Evolutionary conservation across 176 grass and related monocot genomes (phyloP).

Genomic region (Panicum miliaceum): DNA sequence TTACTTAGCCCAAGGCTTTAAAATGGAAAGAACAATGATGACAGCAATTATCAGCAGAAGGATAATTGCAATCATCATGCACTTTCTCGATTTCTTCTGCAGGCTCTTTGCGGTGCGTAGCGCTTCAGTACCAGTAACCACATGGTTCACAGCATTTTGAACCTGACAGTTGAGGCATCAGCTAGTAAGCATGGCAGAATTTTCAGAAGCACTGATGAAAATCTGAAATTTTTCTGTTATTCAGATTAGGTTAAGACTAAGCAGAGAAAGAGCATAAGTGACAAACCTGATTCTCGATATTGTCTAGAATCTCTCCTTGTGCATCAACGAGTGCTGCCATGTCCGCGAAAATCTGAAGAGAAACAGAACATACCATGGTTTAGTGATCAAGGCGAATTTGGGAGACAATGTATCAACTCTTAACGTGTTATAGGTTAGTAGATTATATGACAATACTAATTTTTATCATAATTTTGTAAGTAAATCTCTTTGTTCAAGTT

Average conservation of each 20-base stretch:
- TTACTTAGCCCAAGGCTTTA: constrained; percentile 63
- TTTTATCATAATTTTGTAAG: not conserved
- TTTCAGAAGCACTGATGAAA: not conserved
- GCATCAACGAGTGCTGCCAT: constrained; percentile 64
- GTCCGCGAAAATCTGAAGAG: constrained; percentile 58
- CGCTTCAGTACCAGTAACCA: constrained; percentile 55
- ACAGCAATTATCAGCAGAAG: constrained; percentile 47
- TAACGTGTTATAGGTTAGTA: not conserved
- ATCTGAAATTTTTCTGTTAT: not conserved
- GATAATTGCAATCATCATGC: constrained; percentile 62
- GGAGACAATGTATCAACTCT: not conserved
- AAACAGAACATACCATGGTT: not conserved
- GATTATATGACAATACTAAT: not conserved
- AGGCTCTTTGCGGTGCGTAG: constrained; percentile 57
- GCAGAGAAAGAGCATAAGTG: not conserved
- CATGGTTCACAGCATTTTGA: constrained; percentile 66
- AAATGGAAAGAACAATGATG: constrained; percentile 49
- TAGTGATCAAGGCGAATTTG: not conserved
- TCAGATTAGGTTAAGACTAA: not conserved
- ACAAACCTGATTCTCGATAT: constrained; percentile 67
- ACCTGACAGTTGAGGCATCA: constrained; percentile 43
- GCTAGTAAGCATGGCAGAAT: not conserved
- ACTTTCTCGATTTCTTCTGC: constrained; percentile 73
- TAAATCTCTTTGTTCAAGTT: not conserved
- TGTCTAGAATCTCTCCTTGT: constrained; percentile 65